These are phyloP conservation scores for Microcyclospora pomicola DNA, from an alignment of 2,329 filamentous ascomycete genomes.

Conservation along the genomic window DNA sequence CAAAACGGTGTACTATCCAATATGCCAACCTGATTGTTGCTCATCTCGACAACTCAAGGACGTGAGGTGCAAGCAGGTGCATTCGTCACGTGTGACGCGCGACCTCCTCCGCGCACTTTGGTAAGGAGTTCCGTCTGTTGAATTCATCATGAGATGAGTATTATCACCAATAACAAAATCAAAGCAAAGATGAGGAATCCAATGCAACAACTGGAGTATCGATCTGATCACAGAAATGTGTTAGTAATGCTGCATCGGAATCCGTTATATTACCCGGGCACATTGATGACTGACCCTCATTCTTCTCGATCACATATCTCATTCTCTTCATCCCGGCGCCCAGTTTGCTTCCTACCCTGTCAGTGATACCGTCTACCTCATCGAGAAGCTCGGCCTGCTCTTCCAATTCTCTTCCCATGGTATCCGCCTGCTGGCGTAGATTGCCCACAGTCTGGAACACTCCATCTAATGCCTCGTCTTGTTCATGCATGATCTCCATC, in stretches of 20 bases:
- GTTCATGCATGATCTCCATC: slow-evolving; percentile 80
- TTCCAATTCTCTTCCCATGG: slow-evolving; percentile 92
- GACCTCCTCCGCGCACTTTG: no score
- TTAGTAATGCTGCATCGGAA: not conserved
- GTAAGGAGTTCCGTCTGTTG: no score
- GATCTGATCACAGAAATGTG: slow-evolving; percentile 33
- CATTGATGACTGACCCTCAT: slow-evolving; percentile 62
- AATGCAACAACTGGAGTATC: slow-evolving; percentile 79
- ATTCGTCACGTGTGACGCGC: slow-evolving; percentile 1
- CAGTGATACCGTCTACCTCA: slow-evolving; percentile 68
- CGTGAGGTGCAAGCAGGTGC: no score
- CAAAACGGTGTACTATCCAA: not conserved
- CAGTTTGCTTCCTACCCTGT: slow-evolving; percentile 74
- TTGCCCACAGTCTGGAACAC: slow-evolving; percentile 91
- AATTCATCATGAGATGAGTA: slow-evolving; percentile 35
- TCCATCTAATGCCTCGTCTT: slow-evolving; percentile 83
- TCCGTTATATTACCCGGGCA: not conserved
- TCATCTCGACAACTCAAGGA: no score
- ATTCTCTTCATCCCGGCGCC: slow-evolving; percentile 79
- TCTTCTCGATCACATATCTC: slow-evolving; percentile 68
- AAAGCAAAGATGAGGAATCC: slow-evolving; percentile 75
- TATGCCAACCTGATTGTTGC: no score
- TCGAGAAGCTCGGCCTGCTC: slow-evolving; percentile 86
- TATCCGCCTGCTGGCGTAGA: slow-evolving; percentile 75
- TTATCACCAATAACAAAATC: slow-evolving; percentile 69